These are phyloP conservation scores for Leccinum rimulosum DNA, from an alignment of 768 basidiomycete species.

Conservation along the genomic window DNA sequence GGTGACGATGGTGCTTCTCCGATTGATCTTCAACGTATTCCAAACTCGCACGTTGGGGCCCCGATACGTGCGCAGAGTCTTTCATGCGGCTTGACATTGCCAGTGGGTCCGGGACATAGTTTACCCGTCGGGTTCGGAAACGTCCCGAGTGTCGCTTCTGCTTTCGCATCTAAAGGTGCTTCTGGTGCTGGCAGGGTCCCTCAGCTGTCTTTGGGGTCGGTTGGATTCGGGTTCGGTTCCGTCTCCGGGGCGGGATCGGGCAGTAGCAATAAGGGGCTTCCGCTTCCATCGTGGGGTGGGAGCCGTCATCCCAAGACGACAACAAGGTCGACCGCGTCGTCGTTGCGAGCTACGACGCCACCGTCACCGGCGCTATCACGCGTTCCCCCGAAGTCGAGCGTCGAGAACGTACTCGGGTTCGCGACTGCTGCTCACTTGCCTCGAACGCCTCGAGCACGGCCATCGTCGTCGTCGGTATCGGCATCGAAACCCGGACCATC, in stretches of 20 bases:
- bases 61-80: slow-evolving; percentile 16
- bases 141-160: background rate
- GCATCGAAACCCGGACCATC: background rate
- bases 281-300: slow-evolving; percentile 19
- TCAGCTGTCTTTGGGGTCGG: slow-evolving; percentile 11
- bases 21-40: slow-evolving; percentile 17
- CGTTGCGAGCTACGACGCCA: background rate
- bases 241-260: background rate
- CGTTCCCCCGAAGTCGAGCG: background rate
- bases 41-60: background rate
- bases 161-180: background rate
- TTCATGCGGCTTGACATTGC: background rate
- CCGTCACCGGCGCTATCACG: background rate
- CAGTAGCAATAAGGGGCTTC: background rate
- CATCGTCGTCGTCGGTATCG: background rate
- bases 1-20: slow-evolving; percentile 17
- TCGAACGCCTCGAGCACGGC: background rate
- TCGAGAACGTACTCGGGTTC: background rate
- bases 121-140: slow-evolving; percentile 6
- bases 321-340: slow-evolving; percentile 1
- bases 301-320: slow-evolving; percentile 2
- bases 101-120: background rate
- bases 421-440: background rate
- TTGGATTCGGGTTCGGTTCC: background rate
- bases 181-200: background rate